phyloP scores from a whole-genome alignment of 176 grass and related monocot genomes.

The Alloteropsis semialata region DNA sequence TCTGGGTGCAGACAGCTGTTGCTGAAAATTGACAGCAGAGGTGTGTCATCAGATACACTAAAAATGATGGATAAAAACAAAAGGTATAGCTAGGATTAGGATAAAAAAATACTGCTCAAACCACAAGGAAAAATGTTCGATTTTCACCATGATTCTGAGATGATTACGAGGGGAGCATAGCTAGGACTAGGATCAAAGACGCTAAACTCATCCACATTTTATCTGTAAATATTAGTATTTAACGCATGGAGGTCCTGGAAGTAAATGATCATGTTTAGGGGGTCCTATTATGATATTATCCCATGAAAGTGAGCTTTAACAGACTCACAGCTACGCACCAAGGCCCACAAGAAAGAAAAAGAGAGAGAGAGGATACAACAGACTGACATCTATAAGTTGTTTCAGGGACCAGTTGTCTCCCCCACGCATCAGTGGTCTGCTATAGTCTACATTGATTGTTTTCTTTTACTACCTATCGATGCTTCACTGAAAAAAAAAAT shows the following conservation, averaged over 20 bases:
- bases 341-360: neutral
- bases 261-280: neutral
- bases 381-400: neutral
- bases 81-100: too few relatives aligned
- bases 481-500: neutral
- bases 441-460: neutral
- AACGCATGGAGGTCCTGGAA: neutral
- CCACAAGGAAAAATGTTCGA: neutral
- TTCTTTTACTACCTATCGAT: neutral
- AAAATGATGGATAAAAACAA: neutral
- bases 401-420: neutral
- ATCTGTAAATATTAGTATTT: neutral
- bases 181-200: neutral
- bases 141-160: neutral
- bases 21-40: constrained; percentile 46
- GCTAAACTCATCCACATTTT: neutral
- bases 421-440: neutral
- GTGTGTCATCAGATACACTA: neutral
- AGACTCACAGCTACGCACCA: neutral
- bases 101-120: neutral
- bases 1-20: constrained; percentile 48
- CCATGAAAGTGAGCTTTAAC: neutral
- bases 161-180: neutral
- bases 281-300: neutral
- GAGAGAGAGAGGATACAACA: neutral